phyloP scores from a whole-genome alignment of 805 yeast genomes.

The Candida tammaniensis region DNA sequence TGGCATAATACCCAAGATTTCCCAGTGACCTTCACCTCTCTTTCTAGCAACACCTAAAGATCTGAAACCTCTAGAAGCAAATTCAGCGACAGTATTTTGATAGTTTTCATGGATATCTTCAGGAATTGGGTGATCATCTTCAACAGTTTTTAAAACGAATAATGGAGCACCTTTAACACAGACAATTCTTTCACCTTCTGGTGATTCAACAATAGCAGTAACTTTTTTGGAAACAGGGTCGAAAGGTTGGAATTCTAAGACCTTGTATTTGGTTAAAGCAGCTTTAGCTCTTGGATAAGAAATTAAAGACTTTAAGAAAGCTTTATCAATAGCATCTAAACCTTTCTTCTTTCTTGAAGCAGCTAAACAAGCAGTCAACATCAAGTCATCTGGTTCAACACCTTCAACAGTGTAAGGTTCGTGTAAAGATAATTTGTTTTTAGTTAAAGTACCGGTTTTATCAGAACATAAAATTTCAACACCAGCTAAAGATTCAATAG shows the following conservation, averaged over 20 bases:
- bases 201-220: slow-evolving; percentile 91
- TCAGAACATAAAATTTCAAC: slow-evolving; percentile 97
- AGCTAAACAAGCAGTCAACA: slow-evolving; percentile 97
- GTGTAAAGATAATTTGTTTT: slow-evolving; percentile 92
- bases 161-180: slow-evolving; percentile 99
- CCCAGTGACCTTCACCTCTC: slow-evolving; percentile 99
- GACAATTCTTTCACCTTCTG: slow-evolving; percentile 90
- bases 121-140: slow-evolving; percentile 94
- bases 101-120: slow-evolving; percentile 92
- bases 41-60: slow-evolving; percentile 98
- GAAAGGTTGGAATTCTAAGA: slow-evolving; percentile 93
- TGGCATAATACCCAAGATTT: slow-evolving; percentile 96
- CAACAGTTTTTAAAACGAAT: slow-evolving; percentile 93
- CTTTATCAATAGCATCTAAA: slow-evolving; percentile 95
- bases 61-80: slow-evolving; percentile 97
- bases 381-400: slow-evolving; percentile 91
- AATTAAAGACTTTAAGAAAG: slow-evolving; percentile 88
- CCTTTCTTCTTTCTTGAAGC: slow-evolving; percentile 98
- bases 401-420: slow-evolving; percentile 98
- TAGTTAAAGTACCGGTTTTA: slow-evolving; percentile 97
- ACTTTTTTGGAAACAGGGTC: slow-evolving; percentile 98
- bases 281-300: slow-evolving; percentile 89
- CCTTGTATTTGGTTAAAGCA: slow-evolving; percentile 91
- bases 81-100: slow-evolving; percentile 96
- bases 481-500: slow-evolving; percentile 96